Evolutionary conservation across 805 yeast species (phyloP).

Genomic region (Barnettozyma sucrosica): DNA sequence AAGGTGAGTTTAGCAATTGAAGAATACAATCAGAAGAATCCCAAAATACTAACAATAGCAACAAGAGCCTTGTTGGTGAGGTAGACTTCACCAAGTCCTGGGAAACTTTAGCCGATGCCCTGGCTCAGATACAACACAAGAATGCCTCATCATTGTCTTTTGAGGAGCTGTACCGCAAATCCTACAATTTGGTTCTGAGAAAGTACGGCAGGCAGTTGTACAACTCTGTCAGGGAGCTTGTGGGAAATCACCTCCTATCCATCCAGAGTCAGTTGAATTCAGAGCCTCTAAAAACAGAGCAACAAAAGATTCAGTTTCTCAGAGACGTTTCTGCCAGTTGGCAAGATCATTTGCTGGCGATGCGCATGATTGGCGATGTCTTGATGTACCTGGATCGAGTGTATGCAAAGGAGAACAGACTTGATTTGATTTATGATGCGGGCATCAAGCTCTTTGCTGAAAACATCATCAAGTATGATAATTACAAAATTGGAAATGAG

Average conservation of each 20-base stretch:
- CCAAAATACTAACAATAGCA: not conserved
- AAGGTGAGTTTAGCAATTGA: conserved; percentile 25
- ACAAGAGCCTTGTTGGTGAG: conserved; percentile 29
- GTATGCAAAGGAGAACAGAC: conserved; percentile 63
- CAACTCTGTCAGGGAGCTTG: conserved; percentile 46
- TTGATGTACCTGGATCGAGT: conserved; percentile 84
- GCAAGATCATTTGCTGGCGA: conserved; percentile 65
- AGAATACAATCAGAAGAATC: not conserved
- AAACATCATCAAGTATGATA: conserved; percentile 44
- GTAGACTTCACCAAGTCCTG: conserved; percentile 64
- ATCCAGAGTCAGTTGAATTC: conserved; percentile 17
- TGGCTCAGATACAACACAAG: conserved; percentile 62
- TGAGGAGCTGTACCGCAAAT: conserved; percentile 74
- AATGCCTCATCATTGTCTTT: conserved; percentile 72
- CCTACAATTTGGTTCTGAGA: conserved; percentile 68
- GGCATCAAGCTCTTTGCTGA: conserved; percentile 67
- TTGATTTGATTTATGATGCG: conserved; percentile 62
- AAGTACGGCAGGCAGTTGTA: conserved; percentile 64
- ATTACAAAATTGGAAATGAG: conserved; percentile 44
- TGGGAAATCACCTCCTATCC: conserved; percentile 41
- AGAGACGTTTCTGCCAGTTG: conserved; percentile 39
- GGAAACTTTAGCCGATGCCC: conserved; percentile 60
- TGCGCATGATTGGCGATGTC: conserved; percentile 78
- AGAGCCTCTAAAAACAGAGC: conserved; percentile 12
- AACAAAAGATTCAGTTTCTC: conserved; percentile 28